Evolutionary conservation across 495 filamentous ascomycete genomes (phyloP).

Genomic region (Aspergillus sclerotioniger): DNA sequence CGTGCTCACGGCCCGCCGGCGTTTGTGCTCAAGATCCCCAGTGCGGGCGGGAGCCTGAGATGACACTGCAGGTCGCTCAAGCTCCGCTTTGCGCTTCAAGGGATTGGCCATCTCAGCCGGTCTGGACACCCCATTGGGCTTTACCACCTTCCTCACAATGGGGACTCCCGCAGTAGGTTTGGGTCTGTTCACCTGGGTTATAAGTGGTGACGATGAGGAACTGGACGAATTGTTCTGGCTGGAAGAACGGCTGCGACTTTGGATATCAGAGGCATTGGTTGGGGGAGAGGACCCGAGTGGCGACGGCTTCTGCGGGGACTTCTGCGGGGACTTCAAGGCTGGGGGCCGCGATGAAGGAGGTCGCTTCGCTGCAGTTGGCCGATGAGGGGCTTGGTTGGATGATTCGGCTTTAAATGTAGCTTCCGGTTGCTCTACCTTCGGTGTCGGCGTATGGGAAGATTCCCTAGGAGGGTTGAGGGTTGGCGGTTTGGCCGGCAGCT

Average conservation of each 20-base stretch:
- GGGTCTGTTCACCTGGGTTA: constrained; percentile 36
- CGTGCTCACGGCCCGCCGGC: constrained; percentile 43
- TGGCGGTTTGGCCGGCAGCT: constrained; percentile 18
- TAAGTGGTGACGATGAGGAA: constrained; percentile 46
- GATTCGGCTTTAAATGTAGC: constrained; percentile 14
- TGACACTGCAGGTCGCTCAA: constrained; percentile 30
- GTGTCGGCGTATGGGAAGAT: constrained; percentile 17
- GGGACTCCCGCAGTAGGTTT: constrained; percentile 13
- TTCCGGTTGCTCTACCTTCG: constrained; percentile 18
- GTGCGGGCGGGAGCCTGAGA: constrained; percentile 24
- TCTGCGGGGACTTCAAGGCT: constrained; percentile 50
- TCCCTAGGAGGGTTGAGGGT: constrained; percentile 20
- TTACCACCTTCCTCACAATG: constrained; percentile 19
- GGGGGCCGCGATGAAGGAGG: constrained; percentile 38
- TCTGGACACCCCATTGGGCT: constrained; percentile 31
- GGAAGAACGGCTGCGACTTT: constrained; percentile 39
- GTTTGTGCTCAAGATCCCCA: constrained; percentile 43
- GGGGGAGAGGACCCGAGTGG: constrained; percentile 74
- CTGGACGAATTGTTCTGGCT: constrained; percentile 44
- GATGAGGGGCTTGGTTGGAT: constrained; percentile 20
- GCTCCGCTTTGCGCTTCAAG: constrained; percentile 49
- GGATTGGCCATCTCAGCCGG: constrained; percentile 27
- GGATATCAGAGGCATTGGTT: constrained; percentile 68
- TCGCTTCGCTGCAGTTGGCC: constrained; percentile 35
- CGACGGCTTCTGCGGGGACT: constrained; percentile 68